Evolutionary conservation across 75 land plant species (phyloP), one percentile per base, ranked within the genome.

Genomic region (Gnetum montanum): DNA sequence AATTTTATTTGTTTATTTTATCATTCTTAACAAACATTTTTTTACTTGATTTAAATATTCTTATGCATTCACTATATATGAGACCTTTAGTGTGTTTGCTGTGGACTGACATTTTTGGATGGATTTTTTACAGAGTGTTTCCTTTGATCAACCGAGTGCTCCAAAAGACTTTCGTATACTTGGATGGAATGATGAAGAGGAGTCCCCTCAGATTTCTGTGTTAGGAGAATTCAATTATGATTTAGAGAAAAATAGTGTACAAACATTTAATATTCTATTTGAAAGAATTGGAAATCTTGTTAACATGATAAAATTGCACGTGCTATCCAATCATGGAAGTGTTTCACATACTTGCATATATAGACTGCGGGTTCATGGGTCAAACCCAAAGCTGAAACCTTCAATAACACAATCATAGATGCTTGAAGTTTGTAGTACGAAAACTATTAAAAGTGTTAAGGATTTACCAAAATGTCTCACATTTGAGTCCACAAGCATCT

Each of bases 301-400:
- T 11, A 73, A 90, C 60, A 77, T 59, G 65, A 66, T 93, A 43
- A 69, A 92, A 55, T 46, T 95, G 24, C 93, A 95, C 26, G 80
- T 95, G 44, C 40, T 73, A 16, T 73, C 91, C 15, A 95, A 95
- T 74, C 80, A 95, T 63, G 99, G 99, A 34, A 81, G 70, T 50
- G 58, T 84, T 30, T 48, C 80, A 3, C 83, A 83, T 52, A 95
- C 99, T 15, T 95, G 99, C 75, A 83, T 95, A 22, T 95, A 95
- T 43, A 79, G 99, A 15, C 18, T 95, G 48, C 79, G 97, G 59
- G 88, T 95, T 8, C 99, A 95, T 57, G 99, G 99, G 29, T 60
- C 58, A 31, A 97, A 95, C 52, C 88, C 81, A 0, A 41, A 59
- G 13, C n/a, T n/a, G n/a, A n/a, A n/a, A n/a, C n/a, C n/a, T n/a